phyloP scores from a whole-genome alignment of 1,284 basidiomycete genomes.

The Neolentinus lepideus region DNA sequence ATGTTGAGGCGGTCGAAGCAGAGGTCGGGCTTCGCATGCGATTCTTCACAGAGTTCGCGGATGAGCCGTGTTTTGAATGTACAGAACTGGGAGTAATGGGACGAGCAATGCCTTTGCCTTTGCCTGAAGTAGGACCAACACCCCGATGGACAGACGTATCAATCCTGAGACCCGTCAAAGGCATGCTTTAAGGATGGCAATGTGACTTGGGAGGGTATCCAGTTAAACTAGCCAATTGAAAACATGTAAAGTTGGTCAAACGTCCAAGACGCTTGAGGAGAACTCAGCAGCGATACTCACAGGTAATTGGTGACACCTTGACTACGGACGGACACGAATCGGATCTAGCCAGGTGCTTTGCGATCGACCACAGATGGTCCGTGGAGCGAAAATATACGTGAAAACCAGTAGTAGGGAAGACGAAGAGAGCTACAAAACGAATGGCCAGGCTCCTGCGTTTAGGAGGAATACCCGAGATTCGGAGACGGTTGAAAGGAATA shows the following conservation, averaged over 20 bases:
- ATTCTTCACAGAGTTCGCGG: constrained; percentile 10
- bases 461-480: too few relatives aligned
- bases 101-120: constrained; percentile 2
- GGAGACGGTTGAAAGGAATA: too few relatives aligned
- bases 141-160: constrained; percentile 14
- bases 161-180: constrained; percentile 16
- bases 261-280: not conserved
- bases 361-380: not conserved
- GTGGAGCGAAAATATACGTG: not conserved
- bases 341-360: not conserved
- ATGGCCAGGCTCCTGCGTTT: too few relatives aligned
- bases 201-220: constrained; percentile 9
- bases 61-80: constrained; percentile 25
- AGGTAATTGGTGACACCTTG: not conserved
- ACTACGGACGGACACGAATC: not conserved
- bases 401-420: not conserved
- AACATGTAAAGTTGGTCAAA: not conserved
- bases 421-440: not conserved
- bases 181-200: constrained; percentile 5
- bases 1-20: constrained; percentile 47
- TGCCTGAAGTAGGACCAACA: constrained; percentile 9
- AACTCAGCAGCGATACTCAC: not conserved
- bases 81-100: constrained; percentile 15
- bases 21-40: constrained; percentile 43
- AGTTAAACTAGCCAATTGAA: constrained; percentile 1